Percentiles rank a stretch among this genome's conserved stretches.
phyloP scores from a whole-genome alignment of 805 yeast genomes.

The Kodamaea leandrae region DNA sequence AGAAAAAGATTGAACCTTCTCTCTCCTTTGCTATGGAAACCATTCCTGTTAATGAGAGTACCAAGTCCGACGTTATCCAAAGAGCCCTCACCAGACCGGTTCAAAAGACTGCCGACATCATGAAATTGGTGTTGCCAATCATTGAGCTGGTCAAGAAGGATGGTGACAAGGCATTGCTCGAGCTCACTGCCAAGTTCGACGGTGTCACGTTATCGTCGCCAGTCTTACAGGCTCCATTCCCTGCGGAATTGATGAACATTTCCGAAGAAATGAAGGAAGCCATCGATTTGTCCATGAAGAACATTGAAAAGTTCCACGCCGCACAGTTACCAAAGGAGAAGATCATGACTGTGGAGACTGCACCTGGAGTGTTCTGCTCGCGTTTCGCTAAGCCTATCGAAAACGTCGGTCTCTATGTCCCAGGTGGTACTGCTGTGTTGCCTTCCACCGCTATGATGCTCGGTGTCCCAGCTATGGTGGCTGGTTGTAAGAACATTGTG shows the following conservation, averaged over 20 bases:
- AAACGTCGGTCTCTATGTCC: slow-evolving; percentile 91
- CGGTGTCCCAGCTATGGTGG: slow-evolving; percentile 98
- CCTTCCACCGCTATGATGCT: slow-evolving; percentile 98
- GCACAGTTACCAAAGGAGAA: slow-evolving; percentile 80
- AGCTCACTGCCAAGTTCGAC: slow-evolving; percentile 87
- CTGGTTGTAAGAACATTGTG: slow-evolving; percentile 89
- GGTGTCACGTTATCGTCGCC: slow-evolving; percentile 73
- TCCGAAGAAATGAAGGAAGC: slow-evolving; percentile 75
- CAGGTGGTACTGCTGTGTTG: slow-evolving; percentile 98
- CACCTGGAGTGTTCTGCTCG: slow-evolving; percentile 91
- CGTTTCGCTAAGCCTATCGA: slow-evolving; percentile 95
- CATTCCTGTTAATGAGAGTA: slow-evolving; percentile 37
- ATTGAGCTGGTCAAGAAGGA: slow-evolving; percentile 68
- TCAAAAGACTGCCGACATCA: slow-evolving; percentile 87
- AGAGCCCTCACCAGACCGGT: slow-evolving; percentile 87
- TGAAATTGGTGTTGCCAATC: slow-evolving; percentile 90
- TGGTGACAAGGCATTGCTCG: slow-evolving; percentile 89
- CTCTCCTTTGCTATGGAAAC: slow-evolving; percentile 49
- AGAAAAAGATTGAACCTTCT: slow-evolving; percentile 55
- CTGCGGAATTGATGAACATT: slow-evolving; percentile 68
- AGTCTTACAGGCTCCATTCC: slow-evolving; percentile 84
- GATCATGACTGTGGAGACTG: slow-evolving; percentile 80
- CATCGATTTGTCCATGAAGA: slow-evolving; percentile 83
- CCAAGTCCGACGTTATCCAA: slow-evolving; percentile 44
- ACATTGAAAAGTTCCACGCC: slow-evolving; percentile 87